phyloP scores from a whole-genome alignment of 164 flowering plant genomes.

The Echeveria elegans region DNA sequence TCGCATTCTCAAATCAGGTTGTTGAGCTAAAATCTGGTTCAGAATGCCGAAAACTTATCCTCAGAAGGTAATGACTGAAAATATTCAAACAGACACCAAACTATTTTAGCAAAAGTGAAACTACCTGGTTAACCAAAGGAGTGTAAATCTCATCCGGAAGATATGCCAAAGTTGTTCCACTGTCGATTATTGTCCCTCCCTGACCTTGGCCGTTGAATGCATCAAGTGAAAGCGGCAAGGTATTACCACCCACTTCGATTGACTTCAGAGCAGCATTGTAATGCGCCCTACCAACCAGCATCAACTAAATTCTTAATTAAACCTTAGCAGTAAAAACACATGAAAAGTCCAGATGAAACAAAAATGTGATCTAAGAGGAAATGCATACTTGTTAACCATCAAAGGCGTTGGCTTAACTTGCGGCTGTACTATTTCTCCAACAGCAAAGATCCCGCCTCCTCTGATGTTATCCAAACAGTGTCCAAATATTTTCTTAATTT shows the following conservation, averaged over 20 bases:
- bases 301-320: not conserved
- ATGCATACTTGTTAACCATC: slow-evolving; percentile 1
- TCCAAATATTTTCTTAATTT: slow-evolving; percentile 7
- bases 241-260: slow-evolving; percentile 1
- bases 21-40: slow-evolving; percentile 34
- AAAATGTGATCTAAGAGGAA: not conserved
- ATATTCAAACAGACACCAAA: not conserved
- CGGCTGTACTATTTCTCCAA: slow-evolving; percentile 8
- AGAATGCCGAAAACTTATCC: not conserved
- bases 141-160: slow-evolving; percentile 19
- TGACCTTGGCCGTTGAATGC: not conserved
- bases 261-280: slow-evolving; percentile 8
- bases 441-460: slow-evolving; percentile 8
- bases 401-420: too few species aligned
- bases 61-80: not conserved
- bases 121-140: not conserved
- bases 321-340: not conserved
- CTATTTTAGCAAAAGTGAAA: not conserved
- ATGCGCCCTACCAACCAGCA: not conserved
- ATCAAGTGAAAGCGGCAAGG: not conserved
- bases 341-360: not conserved
- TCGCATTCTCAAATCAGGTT: slow-evolving; percentile 30
- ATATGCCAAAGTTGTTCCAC: slow-evolving; percentile 57
- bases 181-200: slow-evolving; percentile 3
- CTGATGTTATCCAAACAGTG: slow-evolving; percentile 6